A percentile compares a stretch with the other conserved stretches of the same genome.
These are phyloP conservation scores for Hypericum perforatum DNA, from an alignment of 345 rosid genomes.

Conservation along the genomic window DNA sequence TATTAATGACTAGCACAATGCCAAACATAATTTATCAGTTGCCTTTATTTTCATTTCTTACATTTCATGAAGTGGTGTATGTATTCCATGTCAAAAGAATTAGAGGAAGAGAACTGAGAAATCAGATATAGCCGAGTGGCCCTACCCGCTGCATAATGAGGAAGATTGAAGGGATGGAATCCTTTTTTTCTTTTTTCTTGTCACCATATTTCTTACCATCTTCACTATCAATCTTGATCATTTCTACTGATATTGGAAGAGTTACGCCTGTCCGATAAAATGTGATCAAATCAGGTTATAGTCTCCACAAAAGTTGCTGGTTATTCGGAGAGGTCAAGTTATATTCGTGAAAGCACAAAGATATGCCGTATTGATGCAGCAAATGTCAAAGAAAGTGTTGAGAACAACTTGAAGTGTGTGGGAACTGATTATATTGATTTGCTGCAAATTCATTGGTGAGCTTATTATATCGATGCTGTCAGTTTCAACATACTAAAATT, in stretches of 20 bases:
- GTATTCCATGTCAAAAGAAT: no score
- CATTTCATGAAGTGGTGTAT: no score
- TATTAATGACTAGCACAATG: no score
- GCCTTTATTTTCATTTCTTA: background rate
- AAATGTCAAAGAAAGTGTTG: constrained; percentile 87
- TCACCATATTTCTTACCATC: no score
- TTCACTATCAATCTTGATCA: no score
- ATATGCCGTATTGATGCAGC: constrained; percentile 71
- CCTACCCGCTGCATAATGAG: no score
- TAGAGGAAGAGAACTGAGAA: no score
- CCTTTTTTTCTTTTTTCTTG: no score
- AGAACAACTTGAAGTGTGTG: constrained; percentile 85
- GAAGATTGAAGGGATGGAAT: no score
- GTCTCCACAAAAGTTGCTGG: constrained; percentile 91
- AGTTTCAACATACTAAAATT: background rate
- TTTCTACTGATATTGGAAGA: no score
- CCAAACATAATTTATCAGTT: background rate
- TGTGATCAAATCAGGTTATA: constrained; percentile 47
- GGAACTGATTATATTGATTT: constrained; percentile 85
- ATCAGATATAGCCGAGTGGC: no score
- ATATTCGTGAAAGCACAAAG: constrained; percentile 50
- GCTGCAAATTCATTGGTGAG: constrained; percentile 92
- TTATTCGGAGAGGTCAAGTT: constrained; percentile 50
- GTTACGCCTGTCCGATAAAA: no score
- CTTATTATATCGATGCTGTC: background rate